Percentiles rank a stretch among this genome's conserved stretches.
These are phyloP conservation scores for Massariosphaeria phaeospora DNA, from an alignment of 495 filamentous ascomycete genomes.

Conservation along the genomic window DNA sequence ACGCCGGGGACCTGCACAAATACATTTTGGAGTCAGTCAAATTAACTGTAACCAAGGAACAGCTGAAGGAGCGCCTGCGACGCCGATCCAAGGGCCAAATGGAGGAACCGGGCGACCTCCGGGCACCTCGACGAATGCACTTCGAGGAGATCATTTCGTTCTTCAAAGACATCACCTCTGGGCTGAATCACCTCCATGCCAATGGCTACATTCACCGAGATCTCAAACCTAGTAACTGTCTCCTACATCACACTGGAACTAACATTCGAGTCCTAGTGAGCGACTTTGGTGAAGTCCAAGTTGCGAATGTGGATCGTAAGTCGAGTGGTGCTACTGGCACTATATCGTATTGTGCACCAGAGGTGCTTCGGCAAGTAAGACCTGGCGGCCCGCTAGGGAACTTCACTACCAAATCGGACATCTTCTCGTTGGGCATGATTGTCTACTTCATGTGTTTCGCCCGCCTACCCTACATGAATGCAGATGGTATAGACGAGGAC, in stretches of 20 bases:
- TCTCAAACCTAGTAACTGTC: conserved; percentile 91
- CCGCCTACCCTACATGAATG: conserved; percentile 75
- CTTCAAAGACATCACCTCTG: conserved; percentile 91
- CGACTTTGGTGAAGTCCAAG: conserved; percentile 94
- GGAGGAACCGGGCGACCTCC: conserved; percentile 48
- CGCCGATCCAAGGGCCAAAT: conserved; percentile 64
- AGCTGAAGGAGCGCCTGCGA: conserved; percentile 80
- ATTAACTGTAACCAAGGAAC: conserved; percentile 59
- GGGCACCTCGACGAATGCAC: conserved; percentile 59
- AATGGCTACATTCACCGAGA: conserved; percentile 95
- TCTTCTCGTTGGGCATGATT: conserved; percentile 97
- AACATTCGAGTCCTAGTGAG: conserved; percentile 79
- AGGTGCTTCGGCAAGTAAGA: conserved; percentile 69
- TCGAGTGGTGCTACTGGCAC: conserved; percentile 94
- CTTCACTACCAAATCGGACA: conserved; percentile 92
- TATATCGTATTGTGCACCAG: conserved; percentile 94
- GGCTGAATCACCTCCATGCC: conserved; percentile 82
- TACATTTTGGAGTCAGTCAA: conserved; percentile 70
- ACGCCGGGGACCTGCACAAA: conserved; percentile 82
- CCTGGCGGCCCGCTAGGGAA: conserved; percentile 72
- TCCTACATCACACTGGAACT: conserved; percentile 70
- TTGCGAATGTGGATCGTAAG: conserved; percentile 68
- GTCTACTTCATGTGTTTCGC: conserved; percentile 97
- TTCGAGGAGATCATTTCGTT: conserved; percentile 96
- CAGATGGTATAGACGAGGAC: conserved; percentile 82